Evolutionary conservation across 2,329 filamentous ascomycete genomes (phyloP).

Genomic region (Orbilia oligospora): DNA sequence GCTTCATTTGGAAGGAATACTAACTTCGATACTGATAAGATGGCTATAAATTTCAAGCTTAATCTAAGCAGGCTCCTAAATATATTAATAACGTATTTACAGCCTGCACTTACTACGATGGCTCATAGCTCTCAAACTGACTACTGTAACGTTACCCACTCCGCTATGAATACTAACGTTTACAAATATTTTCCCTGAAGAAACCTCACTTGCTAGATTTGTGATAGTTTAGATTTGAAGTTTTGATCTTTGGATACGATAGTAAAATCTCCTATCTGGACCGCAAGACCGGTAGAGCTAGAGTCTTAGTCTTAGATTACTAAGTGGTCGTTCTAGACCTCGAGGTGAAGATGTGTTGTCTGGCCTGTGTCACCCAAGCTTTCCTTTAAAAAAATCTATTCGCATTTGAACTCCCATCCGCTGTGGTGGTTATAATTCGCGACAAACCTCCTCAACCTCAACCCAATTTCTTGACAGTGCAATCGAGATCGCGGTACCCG

Average conservation of each 20-base stretch:
- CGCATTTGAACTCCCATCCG: not conserved
- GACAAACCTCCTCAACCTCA: not conserved
- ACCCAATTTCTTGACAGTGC: not conserved
- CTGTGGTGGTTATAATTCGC: not conserved
- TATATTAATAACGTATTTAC: too few species aligned
- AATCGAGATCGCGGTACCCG: constrained; percentile 7
- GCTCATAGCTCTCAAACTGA: too few species aligned
- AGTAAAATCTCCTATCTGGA: not conserved
- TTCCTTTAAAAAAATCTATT: constrained; percentile 8
- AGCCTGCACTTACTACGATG: too few species aligned
- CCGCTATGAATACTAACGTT: too few species aligned
- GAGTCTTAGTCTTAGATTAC: not conserved
- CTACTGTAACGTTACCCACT: too few species aligned
- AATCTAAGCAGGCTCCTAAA: too few species aligned
- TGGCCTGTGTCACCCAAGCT: not conserved
- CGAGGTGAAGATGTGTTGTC: constrained; percentile 9
- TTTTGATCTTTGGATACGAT: not conserved
- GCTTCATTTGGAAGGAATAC: too few species aligned
- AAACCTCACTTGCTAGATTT: too few species aligned
- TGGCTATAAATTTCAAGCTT: too few species aligned
- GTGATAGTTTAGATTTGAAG: not conserved
- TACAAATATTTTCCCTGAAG: too few species aligned
- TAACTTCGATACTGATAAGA: too few species aligned
- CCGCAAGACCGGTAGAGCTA: too few species aligned
- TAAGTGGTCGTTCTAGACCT: not conserved